phyloP scores from a whole-genome alignment of 169 alveolate species.

The Besnoitia besnoiti region DNA sequence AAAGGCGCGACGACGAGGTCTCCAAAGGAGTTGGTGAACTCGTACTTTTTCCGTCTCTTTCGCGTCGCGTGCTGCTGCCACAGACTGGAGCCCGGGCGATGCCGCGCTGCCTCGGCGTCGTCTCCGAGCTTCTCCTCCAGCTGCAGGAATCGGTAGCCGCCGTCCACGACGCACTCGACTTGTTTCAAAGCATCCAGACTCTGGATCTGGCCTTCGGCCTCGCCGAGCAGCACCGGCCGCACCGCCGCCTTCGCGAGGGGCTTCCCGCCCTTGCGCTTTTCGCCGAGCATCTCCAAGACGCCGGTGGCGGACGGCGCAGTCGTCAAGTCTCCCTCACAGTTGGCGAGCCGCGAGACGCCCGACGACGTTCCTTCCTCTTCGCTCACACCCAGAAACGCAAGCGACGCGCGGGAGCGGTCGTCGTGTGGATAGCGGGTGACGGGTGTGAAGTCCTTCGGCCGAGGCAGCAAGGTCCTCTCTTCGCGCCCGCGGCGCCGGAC shows the following conservation, averaged over 20 bases:
- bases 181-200: slow-evolving; percentile 1
- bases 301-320: slow-evolving; percentile 7
- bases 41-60: not conserved
- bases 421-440: slow-evolving; percentile 21
- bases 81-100: not conserved
- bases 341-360: slow-evolving; percentile 22
- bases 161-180: slow-evolving; percentile 15
- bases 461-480: not conserved
- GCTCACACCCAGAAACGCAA: not conserved
- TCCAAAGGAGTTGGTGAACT: not conserved
- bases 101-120: not conserved
- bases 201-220: not conserved
- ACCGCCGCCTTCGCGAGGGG: slow-evolving; percentile 27
- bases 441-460: not conserved
- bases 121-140: not conserved
- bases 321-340: not conserved
- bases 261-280: not conserved
- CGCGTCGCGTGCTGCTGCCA: not conserved
- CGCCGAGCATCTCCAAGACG: slow-evolving; percentile 2
- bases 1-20: not conserved
- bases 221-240: not conserved
- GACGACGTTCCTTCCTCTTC: not conserved
- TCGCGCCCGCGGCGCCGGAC: not conserved
- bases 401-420: not conserved
- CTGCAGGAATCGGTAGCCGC: not conserved